phyloP scores from a whole-genome alignment of 352 stramenopile genomes.

The Pythium coloratum region DNA sequence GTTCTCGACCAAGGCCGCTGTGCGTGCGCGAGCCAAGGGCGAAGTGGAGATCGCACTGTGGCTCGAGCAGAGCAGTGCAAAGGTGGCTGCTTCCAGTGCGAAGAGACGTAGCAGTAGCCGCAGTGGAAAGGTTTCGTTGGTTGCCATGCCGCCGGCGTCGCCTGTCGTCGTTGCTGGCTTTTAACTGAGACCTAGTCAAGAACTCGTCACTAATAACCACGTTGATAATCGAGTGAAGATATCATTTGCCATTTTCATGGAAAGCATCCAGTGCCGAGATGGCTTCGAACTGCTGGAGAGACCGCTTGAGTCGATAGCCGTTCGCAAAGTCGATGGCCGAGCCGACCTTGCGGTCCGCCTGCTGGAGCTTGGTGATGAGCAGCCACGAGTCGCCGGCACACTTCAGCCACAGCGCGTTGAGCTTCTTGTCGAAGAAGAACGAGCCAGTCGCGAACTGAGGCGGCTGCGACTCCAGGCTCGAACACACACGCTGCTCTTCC shows the following conservation, averaged over 20 bases:
- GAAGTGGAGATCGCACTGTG: constrained; percentile 23
- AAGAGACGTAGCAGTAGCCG: not conserved
- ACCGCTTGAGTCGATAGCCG: constrained; percentile 69
- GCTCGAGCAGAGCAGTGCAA: constrained; percentile 10
- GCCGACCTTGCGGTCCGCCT: constrained; percentile 63
- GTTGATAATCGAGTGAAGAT: not conserved
- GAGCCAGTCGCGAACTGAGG: constrained; percentile 28
- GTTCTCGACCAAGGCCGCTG: not conserved
- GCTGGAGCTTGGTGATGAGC: constrained; percentile 67
- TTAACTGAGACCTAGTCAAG: not conserved
- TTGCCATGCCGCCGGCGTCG: constrained; percentile 9
- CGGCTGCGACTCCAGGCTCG: not conserved
- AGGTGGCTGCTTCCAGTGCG: not conserved
- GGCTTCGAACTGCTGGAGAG: constrained; percentile 47
- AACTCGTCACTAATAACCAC: not conserved
- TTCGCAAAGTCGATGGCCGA: constrained; percentile 79
- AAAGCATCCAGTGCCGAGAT: not conserved
- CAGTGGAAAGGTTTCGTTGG: not conserved
- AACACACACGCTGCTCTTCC: constrained; percentile 17
- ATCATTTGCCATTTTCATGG: not conserved
- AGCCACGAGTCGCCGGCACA: constrained; percentile 60
- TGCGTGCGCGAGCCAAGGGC: constrained; percentile 16
- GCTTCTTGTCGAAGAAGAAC: constrained; percentile 81
- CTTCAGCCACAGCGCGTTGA: constrained; percentile 69
- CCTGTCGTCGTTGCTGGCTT: constrained; percentile 9